A percentile compares a stretch with the other conserved stretches of the same genome.
These are phyloP conservation scores for Xerocomus minutiporus DNA, from an alignment of 1,284 basidiomycete species.

Conservation along the genomic window DNA sequence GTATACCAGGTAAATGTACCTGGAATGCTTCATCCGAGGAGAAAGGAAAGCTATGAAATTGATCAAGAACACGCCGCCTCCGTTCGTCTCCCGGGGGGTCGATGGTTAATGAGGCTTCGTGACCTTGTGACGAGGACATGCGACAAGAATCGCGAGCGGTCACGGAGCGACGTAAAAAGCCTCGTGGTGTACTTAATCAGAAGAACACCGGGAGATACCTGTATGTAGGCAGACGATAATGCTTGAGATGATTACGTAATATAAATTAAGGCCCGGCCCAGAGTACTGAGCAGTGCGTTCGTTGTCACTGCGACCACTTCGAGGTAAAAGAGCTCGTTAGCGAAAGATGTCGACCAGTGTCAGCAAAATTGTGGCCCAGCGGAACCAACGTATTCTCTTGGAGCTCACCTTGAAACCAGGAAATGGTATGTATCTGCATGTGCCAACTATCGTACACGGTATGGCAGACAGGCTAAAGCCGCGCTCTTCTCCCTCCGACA, in stretches of 20 bases:
- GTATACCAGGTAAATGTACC: conserved; percentile 35
- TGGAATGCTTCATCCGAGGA: conserved; percentile 54
- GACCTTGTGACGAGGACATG: conserved; percentile 21
- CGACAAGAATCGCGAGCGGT: not conserved
- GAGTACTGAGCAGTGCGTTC: too few relatives aligned
- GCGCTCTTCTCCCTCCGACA: conserved; percentile 26
- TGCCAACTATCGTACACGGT: not conserved
- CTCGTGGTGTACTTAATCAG: not conserved
- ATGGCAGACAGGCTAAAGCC: not conserved
- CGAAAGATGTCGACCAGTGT: conserved; percentile 39
- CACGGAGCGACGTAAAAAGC: conserved; percentile 16
- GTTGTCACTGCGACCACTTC: not conserved
- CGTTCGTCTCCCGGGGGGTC: conserved; percentile 7
- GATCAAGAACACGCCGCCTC: conserved; percentile 28
- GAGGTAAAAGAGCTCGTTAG: not conserved
- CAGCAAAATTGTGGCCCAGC: conserved; percentile 57
- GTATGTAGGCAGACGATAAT: too few relatives aligned
- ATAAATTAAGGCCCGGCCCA: too few relatives aligned
- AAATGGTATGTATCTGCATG: conserved; percentile 52
- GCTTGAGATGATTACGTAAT: not conserved
- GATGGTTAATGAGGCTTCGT: conserved; percentile 5
- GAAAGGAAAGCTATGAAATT: conserved; percentile 48
- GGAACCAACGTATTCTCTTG: conserved; percentile 62
- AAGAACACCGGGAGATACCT: not conserved
- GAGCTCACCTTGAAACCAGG: conserved; percentile 68